phyloP scores from a whole-genome alignment of 2,329 filamentous ascomycete genomes.

The Hymenotorrendiella dingleyae region DNA sequence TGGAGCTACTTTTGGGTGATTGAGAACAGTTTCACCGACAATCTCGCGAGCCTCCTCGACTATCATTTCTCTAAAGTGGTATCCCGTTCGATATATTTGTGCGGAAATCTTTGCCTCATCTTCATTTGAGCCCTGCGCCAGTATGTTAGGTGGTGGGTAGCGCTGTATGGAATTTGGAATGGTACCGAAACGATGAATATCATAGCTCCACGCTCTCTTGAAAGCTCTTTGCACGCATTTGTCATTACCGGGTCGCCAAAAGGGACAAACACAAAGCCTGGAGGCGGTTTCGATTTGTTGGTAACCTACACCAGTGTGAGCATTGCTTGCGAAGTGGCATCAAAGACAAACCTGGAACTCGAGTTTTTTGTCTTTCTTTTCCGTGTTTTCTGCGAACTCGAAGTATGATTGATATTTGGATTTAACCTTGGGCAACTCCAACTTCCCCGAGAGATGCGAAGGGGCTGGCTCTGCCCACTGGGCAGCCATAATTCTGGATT shows the following conservation, averaged over 20 bases:
- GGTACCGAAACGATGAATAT: conserved; percentile 62
- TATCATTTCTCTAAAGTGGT: conserved; percentile 54
- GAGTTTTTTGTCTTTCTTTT: conserved; percentile 56
- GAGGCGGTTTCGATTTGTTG: conserved; percentile 45
- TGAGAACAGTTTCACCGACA: conserved; percentile 28
- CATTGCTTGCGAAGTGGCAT: neutral
- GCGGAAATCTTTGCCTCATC: conserved; percentile 28
- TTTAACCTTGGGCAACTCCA: conserved; percentile 32
- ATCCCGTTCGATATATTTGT: conserved; percentile 54
- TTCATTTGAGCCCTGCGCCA: conserved; percentile 20
- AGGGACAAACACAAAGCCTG: conserved; percentile 58
- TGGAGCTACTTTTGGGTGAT: conserved; percentile 18
- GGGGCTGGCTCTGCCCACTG: conserved; percentile 26
- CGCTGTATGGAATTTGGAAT: conserved; percentile 4
- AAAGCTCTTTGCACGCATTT: conserved; percentile 57
- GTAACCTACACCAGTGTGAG: conserved; percentile 41
- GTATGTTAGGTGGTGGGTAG: conserved; percentile 3
- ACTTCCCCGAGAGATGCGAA: conserved; percentile 27
- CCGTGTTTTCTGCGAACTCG: conserved; percentile 58
- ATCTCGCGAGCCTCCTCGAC: conserved; percentile 46
- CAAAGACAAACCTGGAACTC: conserved; percentile 48
- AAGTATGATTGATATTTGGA: conserved; percentile 56
- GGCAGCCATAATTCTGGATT: conserved; percentile 21
- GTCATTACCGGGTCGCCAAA: conserved; percentile 57
- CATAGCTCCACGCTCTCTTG: conserved; percentile 54